These are phyloP conservation scores for Pythium guiyangense DNA, from an alignment of 352 stramenopile species.

Conservation along the genomic window DNA sequence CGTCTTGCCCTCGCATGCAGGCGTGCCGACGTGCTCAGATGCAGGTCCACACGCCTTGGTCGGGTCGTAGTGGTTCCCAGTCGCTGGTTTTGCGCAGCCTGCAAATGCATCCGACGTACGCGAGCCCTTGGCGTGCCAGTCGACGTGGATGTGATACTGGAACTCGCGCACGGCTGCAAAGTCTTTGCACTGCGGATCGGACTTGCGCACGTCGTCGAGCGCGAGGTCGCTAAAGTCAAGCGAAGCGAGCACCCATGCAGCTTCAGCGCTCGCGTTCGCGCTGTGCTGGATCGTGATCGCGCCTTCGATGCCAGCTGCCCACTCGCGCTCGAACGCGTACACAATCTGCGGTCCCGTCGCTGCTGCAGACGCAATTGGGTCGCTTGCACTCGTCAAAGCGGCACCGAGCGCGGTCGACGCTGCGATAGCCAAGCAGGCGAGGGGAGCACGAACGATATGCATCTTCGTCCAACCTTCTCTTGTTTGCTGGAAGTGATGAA, in stretches of 20 bases:
- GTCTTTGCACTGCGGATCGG: slow-evolving; percentile 13
- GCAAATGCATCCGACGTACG: slow-evolving; percentile 22
- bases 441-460: no score
- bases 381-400: no score
- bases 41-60: slow-evolving; percentile 28
- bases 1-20: slow-evolving; percentile 10
- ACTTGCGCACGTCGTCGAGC: slow-evolving; percentile 8
- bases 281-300: slow-evolving; percentile 11
- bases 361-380: no score
- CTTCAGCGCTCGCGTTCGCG: background rate
- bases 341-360: slow-evolving; percentile 6
- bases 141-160: slow-evolving; percentile 43
- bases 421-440: no score
- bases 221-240: slow-evolving; percentile 11
- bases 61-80: slow-evolving; percentile 47
- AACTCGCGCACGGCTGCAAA: slow-evolving; percentile 5
- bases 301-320: slow-evolving; percentile 12
- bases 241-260: slow-evolving; percentile 11
- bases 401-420: no score
- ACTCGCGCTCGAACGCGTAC: slow-evolving; percentile 12
- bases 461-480: no score
- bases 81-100: slow-evolving; percentile 23
- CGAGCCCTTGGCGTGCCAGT: slow-evolving; percentile 20
- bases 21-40: slow-evolving; percentile 28
- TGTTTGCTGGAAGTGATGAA: no score